These are phyloP conservation scores for Fusarium xyrophilum DNA, from an alignment of 2,329 filamentous ascomycete genomes.

Conservation along the genomic window DNA sequence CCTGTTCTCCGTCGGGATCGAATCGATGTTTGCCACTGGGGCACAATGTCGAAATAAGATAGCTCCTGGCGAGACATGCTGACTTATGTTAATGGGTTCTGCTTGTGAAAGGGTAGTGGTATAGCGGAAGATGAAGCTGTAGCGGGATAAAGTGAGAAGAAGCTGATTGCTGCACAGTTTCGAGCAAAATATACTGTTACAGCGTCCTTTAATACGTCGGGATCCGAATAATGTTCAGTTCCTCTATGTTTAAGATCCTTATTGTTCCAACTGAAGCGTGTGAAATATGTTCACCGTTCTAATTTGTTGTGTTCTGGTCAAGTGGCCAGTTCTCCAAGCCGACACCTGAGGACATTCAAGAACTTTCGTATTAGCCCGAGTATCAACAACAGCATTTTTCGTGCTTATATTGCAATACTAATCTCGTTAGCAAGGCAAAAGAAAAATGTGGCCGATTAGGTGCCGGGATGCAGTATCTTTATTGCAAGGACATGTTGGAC, in stretches of 20 bases:
- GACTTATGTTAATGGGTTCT: accelerated
- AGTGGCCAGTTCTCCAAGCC: too few relatives aligned
- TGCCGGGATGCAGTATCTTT: accelerated
- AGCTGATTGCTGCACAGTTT: accelerated
- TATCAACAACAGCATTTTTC: too few relatives aligned
- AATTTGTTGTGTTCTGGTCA: too few relatives aligned
- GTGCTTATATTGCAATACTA: too few relatives aligned
- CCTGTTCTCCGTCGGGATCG: accelerated
- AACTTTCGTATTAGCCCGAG: too few relatives aligned
- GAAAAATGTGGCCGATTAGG: background rate
- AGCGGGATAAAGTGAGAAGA: too few relatives aligned
- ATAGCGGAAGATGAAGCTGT: accelerated
- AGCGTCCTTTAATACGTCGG: accelerated
- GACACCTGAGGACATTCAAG: too few relatives aligned
- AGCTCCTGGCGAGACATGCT: background rate
- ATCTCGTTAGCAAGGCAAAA: accelerated
- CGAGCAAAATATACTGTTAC: accelerated
- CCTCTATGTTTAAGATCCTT: background rate
- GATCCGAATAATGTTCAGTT: background rate
- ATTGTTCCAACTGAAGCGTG: accelerated
- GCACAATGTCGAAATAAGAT: background rate
- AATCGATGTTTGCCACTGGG: background rate
- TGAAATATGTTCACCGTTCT: background rate
- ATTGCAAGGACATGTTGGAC: accelerated
- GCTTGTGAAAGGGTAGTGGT: accelerated